A percentile compares a stretch with the other conserved stretches of the same genome.
Conservation (phyloP, 768 basidiomycete species). For the Sarcodon aspratus region DNA sequence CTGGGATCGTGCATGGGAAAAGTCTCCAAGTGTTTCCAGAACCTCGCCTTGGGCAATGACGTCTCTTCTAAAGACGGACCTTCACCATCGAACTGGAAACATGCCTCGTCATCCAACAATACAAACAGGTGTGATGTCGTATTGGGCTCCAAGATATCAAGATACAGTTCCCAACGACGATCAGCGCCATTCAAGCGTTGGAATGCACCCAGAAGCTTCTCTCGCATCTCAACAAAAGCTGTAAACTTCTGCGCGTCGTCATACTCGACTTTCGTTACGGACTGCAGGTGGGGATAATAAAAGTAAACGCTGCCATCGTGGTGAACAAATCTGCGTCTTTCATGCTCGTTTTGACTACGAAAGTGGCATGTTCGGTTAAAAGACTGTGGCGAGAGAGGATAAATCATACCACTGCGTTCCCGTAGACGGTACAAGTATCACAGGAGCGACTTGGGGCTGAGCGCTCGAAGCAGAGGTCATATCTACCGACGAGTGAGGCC, state of each 20-base stretch:
- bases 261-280: slow-evolving; percentile 31
- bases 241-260: slow-evolving; percentile 19
- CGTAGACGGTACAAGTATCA: no score
- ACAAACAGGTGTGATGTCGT: neutral
- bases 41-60: slow-evolving; percentile 20
- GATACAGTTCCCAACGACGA: neutral
- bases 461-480: no score
- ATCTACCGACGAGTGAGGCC: no score
- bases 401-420: no score
- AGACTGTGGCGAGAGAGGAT: no score
- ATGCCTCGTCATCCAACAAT: neutral
- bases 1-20: slow-evolving; percentile 10
- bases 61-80: slow-evolving; percentile 17
- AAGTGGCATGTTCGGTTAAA: no score
- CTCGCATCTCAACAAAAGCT: no score
- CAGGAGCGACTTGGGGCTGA: no score
- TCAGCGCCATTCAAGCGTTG: neutral
- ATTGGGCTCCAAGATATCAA: neutral
- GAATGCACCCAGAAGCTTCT: slow-evolving; percentile 18
- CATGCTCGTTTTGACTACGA: no score
- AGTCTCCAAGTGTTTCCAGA: slow-evolving; percentile 9
- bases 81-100: neutral
- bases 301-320: slow-evolving; percentile 37
- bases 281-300: slow-evolving; percentile 21
- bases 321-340: slow-evolving; percentile 16